These are phyloP conservation scores for Ceratocystis cubensis DNA, from an alignment of 2,329 filamentous ascomycete genomes.

Conservation along the genomic window DNA sequence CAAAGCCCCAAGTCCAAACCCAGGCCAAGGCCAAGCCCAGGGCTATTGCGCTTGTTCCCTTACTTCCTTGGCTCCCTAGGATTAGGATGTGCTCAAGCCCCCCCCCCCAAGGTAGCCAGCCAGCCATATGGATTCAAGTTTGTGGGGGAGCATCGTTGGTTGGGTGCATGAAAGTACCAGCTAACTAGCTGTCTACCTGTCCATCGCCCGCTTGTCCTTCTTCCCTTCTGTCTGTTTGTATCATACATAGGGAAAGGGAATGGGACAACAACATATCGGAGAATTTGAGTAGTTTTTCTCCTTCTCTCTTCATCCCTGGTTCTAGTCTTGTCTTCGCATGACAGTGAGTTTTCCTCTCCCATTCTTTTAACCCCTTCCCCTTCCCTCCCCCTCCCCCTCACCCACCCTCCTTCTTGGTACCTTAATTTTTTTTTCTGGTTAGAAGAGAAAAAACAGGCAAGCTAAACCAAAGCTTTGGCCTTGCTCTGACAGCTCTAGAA, in stretches of 20 bases:
- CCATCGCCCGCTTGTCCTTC: not conserved
- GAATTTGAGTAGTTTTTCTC: not conserved
- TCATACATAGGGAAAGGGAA: not conserved
- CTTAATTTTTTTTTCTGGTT: not conserved
- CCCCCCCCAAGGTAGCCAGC: not conserved
- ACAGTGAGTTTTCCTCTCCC: not conserved
- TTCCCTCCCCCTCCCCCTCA: not conserved
- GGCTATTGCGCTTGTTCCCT: not conserved
- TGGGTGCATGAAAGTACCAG: not conserved
- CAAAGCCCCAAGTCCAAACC: not conserved
- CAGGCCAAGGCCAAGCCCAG: not conserved
- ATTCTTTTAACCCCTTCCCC: not conserved
- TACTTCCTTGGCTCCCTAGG: not conserved
- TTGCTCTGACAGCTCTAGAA: not conserved
- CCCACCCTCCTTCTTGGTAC: not conserved
- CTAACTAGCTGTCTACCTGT: not conserved
- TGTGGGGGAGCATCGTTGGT: not conserved
- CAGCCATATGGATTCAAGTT: not conserved
- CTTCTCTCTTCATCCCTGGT: not conserved
- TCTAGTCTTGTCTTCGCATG: not conserved
- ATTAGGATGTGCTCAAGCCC: not conserved
- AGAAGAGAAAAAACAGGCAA: not conserved
- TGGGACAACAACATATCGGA: not conserved
- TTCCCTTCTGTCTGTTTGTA: not conserved
- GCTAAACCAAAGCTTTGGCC: not conserved